Evolutionary conservation across 306 rosid species (phyloP).

Genomic region (Leucaena leucocephala): DNA sequence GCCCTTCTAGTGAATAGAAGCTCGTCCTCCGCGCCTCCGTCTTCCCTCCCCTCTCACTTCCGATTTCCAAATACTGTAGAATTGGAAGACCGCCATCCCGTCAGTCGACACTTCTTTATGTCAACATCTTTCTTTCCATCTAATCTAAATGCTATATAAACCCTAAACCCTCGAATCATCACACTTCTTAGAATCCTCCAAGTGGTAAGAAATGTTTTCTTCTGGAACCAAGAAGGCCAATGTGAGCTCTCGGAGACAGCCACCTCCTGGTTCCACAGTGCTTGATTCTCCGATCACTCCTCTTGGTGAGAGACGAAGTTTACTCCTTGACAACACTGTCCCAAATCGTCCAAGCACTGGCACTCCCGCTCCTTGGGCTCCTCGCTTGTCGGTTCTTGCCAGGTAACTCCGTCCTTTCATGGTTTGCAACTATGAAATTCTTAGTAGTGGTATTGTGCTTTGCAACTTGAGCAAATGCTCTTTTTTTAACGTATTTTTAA

Average conservation of each 20-base stretch:
- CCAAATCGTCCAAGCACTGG: constrained; percentile 87
- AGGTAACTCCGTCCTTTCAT: constrained; percentile 45
- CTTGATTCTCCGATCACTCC: constrained; percentile 70
- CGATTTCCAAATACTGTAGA: neutral
- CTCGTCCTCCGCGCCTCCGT: neutral
- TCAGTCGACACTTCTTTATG: neutral
- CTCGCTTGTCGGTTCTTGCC: constrained; percentile 90
- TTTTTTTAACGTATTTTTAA: neutral
- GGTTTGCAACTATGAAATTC: neutral
- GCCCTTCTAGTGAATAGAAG: neutral
- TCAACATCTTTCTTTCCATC: neutral
- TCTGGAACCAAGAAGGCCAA: constrained; percentile 68
- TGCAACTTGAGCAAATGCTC: neutral
- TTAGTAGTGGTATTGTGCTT: neutral
- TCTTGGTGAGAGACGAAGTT: constrained; percentile 43
- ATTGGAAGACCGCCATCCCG: neutral
- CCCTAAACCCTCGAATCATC: constrained; percentile 45
- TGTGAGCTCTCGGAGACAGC: constrained; percentile 42
- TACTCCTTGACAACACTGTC: constrained; percentile 41
- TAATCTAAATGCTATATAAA: constrained; percentile 37
- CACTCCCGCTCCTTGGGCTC: constrained; percentile 98
- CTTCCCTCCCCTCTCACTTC: neutral
- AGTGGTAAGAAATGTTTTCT: constrained; percentile 63
- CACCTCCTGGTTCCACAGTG: constrained; percentile 25
- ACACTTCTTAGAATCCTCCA: neutral